phyloP scores from a whole-genome alignment of 1,284 basidiomycete species.

The Cronartium quercuum region DNA sequence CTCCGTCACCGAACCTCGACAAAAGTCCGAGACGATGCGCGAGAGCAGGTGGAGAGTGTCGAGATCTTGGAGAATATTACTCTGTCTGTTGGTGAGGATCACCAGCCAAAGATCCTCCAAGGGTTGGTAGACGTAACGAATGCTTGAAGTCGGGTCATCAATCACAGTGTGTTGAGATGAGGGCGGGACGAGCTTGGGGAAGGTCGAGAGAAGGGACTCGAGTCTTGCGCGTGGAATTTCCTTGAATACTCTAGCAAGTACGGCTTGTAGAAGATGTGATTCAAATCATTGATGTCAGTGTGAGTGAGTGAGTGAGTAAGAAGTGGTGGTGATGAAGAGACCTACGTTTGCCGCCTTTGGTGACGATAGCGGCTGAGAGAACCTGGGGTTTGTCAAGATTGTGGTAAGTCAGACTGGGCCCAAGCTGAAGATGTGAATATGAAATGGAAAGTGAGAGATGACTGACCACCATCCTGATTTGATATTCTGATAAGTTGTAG shows the following conservation, averaged over 20 bases:
- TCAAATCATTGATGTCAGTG: too few relatives aligned
- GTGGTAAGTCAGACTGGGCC: not conserved
- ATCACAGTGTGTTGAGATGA: slow-evolving; percentile 96
- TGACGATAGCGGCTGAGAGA: slow-evolving; percentile 85
- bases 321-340: too few relatives aligned
- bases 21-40: slow-evolving; percentile 83
- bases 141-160: slow-evolving; percentile 62
- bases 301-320: too few relatives aligned
- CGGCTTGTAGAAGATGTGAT: slow-evolving; percentile 60
- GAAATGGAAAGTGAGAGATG: not conserved
- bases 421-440: not conserved
- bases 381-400: slow-evolving; percentile 52
- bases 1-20: slow-evolving; percentile 69
- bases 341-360: slow-evolving; percentile 82
- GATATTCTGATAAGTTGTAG: not conserved
- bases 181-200: slow-evolving; percentile 94
- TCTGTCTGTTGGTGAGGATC: slow-evolving; percentile 95
- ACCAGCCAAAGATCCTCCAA: slow-evolving; percentile 97
- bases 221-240: slow-evolving; percentile 88
- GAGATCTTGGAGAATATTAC: slow-evolving; percentile 97
- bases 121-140: slow-evolving; percentile 96
- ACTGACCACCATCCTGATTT: not conserved
- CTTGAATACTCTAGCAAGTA: slow-evolving; percentile 92
- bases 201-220: slow-evolving; percentile 90
- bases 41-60: slow-evolving; percentile 90